A percentile compares a stretch with the other conserved stretches of the same genome.
phyloP scores from a whole-genome alignment of 495 filamentous ascomycete genomes.

The Penicillium taxi region DNA sequence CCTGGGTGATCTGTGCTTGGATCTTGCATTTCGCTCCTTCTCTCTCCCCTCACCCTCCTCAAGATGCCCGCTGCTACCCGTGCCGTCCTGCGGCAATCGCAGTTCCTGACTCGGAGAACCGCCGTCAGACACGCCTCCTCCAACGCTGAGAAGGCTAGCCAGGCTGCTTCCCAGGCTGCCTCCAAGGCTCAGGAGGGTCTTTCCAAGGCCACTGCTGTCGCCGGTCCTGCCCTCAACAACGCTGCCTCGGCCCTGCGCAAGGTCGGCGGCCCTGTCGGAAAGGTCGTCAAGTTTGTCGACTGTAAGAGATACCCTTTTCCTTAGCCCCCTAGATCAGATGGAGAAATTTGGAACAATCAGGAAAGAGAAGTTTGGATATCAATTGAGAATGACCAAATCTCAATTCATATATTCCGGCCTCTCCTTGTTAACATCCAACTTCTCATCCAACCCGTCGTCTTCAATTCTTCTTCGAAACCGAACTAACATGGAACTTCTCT shows the following conservation, averaged over 20 bases:
- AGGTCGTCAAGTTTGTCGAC: conserved; percentile 71
- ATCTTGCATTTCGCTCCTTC: conserved; percentile 22
- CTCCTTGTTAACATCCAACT: conserved; percentile 26
- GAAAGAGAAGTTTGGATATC: conserved; percentile 1
- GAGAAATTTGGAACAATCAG: conserved; percentile 1
- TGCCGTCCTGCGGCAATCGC: conserved; percentile 55
- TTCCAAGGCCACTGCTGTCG: conserved; percentile 70
- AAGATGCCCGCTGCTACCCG: conserved; percentile 48
- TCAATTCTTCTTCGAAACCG: conserved; percentile 3
- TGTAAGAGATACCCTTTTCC: conserved; percentile 51
- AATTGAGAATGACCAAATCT: too few relatives aligned
- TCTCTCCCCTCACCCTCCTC: conserved; percentile 20
- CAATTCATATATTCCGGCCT: too few relatives aligned
- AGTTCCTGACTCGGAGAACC: conserved; percentile 49
- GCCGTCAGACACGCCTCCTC: conserved; percentile 56
- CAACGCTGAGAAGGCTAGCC: conserved; percentile 63
- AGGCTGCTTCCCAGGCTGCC: conserved; percentile 53
- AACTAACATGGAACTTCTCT: conserved; percentile 20
- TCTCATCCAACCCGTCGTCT: conserved; percentile 1
- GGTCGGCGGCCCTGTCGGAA: conserved; percentile 79
- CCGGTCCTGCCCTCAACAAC: conserved; percentile 66
- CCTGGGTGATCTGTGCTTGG: conserved; percentile 20
- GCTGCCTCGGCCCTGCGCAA: conserved; percentile 63
- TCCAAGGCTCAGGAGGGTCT: conserved; percentile 81
- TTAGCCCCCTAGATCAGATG: background rate